Percentiles rank a stretch among this genome's conserved stretches.
These are phyloP conservation scores for Phytophthora tentaculata DNA, from an alignment of 352 stramenopile genomes.

Conservation along the genomic window DNA sequence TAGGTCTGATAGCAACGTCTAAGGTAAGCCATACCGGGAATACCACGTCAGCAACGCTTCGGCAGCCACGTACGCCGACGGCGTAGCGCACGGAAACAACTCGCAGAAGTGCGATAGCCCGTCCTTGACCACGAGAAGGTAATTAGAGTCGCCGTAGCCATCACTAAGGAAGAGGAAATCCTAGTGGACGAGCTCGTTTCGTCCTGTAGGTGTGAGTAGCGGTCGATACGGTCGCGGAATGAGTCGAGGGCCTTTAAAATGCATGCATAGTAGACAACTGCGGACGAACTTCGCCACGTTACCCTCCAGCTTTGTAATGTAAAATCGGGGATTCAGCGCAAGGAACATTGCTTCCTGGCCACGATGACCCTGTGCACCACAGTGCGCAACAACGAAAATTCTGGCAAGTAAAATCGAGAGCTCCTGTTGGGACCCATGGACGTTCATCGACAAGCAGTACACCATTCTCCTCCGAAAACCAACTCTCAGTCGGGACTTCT, in stretches of 20 bases:
- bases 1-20: no score
- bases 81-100: not conserved
- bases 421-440: not conserved
- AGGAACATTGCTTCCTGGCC: not conserved
- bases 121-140: constrained; percentile 29
- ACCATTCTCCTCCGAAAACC: not conserved
- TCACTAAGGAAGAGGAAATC: not conserved
- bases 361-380: constrained; percentile 5
- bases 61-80: constrained; percentile 1
- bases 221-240: not conserved
- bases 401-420: constrained; percentile 1
- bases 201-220: not conserved
- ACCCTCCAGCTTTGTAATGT: not conserved
- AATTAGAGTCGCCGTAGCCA: not conserved
- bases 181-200: not conserved
- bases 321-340: constrained; percentile 5
- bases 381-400: constrained; percentile 19
- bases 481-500: no score
- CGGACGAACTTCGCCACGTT: not conserved
- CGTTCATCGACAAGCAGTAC: not conserved
- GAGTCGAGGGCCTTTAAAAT: not conserved
- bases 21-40: no score
- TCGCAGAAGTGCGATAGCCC: no score
- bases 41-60: no score
- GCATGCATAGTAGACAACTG: not conserved